Evolutionary conservation across 2,329 filamentous ascomycete genomes (phyloP).

Genomic region (Fusarium pininemorale): DNA sequence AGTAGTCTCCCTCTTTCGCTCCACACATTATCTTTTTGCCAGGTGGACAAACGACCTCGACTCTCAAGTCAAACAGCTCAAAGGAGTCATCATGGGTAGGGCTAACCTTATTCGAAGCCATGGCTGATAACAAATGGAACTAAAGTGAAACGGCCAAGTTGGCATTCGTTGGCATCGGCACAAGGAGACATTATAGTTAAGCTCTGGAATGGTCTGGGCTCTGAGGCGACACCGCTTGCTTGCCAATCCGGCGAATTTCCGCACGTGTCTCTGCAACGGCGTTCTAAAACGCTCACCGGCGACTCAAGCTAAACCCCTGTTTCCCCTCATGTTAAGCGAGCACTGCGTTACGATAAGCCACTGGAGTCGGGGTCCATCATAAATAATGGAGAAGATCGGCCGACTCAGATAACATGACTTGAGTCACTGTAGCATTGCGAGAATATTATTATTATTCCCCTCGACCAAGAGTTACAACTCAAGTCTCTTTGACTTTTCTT

Average conservation of each 20-base stretch:
- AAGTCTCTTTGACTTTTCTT: too few relatives aligned
- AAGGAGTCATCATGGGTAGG: not conserved
- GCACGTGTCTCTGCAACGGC: not conserved
- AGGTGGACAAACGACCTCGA: not conserved
- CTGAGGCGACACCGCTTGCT: rapidly evolving
- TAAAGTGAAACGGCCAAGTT: rapidly evolving
- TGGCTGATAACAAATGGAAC: not conserved
- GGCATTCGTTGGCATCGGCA: rapidly evolving
- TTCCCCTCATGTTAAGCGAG: not conserved
- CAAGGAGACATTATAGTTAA: not conserved
- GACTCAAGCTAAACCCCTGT: not conserved
- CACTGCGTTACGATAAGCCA: not conserved
- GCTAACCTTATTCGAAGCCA: not conserved
- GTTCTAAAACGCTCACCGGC: not conserved
- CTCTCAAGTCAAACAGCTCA: not conserved
- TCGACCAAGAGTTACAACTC: too few relatives aligned
- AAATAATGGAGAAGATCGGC: not conserved
- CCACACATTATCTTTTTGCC: not conserved
- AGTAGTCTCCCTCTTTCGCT: not conserved
- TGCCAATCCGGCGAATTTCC: not conserved
- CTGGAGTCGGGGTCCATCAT: not conserved
- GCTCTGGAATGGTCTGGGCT: not conserved
- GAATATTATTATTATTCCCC: not conserved
- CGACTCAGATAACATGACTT: not conserved
- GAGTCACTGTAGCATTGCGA: not conserved